Conservation (phyloP, 139 green algal genomes). For the Chlorella sp. region DNA sequence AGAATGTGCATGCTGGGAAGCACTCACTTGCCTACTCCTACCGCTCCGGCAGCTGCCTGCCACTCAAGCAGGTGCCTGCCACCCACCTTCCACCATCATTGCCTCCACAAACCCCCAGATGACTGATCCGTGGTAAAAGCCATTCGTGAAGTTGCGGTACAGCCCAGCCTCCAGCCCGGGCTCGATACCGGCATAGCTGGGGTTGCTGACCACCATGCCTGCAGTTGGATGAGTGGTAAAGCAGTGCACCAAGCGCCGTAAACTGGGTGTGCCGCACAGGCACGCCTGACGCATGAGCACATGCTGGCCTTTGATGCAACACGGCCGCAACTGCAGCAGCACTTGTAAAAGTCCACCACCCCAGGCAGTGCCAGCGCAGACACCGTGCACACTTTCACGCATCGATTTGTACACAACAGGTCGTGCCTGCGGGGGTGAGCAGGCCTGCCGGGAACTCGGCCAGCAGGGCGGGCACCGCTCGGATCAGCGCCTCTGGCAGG, state of each 20-base stretch:
- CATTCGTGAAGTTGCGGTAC: neutral
- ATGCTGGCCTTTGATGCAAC: too few relatives aligned
- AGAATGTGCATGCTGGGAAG: too few relatives aligned
- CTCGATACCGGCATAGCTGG: neutral
- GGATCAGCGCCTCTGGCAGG: neutral
- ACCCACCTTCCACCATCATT: conserved; percentile 4
- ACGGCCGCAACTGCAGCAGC: too few relatives aligned
- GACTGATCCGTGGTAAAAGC: neutral
- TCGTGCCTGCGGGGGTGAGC: neutral
- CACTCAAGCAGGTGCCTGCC: too few relatives aligned
- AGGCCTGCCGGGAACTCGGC: neutral
- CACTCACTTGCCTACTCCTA: too few relatives aligned
- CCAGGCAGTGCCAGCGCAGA: too few relatives aligned
- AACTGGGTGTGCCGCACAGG: too few relatives aligned
- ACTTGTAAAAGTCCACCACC: too few relatives aligned
- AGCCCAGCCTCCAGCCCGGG: neutral
- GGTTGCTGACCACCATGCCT: conserved; percentile 8
- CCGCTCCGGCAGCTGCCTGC: neutral
- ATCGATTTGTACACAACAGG: neutral
- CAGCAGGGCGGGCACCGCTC: neutral
- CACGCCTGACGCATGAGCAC: too few relatives aligned
- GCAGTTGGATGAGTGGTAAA: too few relatives aligned
- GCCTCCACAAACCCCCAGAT: neutral
- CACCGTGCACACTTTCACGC: too few relatives aligned
- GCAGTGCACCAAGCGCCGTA: too few relatives aligned